Evolutionary conservation across 176 grass and related monocot species (phyloP).

Genomic region (Tillandsia leiboldiana): DNA sequence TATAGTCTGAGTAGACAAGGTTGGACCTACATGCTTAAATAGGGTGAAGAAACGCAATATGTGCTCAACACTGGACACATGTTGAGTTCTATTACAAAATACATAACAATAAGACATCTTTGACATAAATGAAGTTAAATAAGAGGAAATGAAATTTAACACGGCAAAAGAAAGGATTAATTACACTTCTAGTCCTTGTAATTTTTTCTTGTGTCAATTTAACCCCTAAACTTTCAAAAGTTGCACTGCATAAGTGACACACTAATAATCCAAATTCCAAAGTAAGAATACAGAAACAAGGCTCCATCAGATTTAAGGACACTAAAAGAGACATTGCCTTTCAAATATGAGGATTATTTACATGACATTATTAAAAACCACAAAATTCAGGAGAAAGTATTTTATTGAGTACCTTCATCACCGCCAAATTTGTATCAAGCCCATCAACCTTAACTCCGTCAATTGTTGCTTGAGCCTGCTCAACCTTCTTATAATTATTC

Average conservation of each 20-base stretch:
- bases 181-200: no score
- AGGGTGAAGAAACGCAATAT: neutral
- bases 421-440: conserved; percentile 86
- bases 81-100: neutral
- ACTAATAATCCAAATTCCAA: neutral
- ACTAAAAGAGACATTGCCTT: neutral
- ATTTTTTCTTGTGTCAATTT: no score
- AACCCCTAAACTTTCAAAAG: neutral
- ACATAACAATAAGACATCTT: no score
- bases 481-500: conserved; percentile 82
- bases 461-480: conserved; percentile 72
- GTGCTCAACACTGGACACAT: neutral
- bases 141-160: no score
- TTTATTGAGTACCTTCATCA: conserved; percentile 75
- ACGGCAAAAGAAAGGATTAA: no score
- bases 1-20: neutral
- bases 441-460: conserved; percentile 97
- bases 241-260: neutral
- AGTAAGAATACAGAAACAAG: neutral
- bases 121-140: no score
- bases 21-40: neutral
- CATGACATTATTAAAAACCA: neutral
- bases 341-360: neutral
- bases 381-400: neutral
- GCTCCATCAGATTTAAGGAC: neutral